Evolutionary conservation across 192 early-diverging fungal genomes (phyloP), one percentile per base, ranked within the genome.

Genomic region (Diversispora epigaea): DNA sequence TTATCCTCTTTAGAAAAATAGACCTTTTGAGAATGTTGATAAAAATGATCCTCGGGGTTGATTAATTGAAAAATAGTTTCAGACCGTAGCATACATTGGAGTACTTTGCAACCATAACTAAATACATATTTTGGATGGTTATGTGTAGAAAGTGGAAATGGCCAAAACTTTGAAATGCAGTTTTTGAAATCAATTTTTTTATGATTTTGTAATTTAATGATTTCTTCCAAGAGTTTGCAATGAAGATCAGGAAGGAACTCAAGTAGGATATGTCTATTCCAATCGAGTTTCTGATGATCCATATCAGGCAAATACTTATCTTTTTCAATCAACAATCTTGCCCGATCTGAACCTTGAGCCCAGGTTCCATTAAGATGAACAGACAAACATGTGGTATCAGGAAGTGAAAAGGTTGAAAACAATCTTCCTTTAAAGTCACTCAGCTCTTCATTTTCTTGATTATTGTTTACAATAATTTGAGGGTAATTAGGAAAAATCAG

Each of bases 291-390:
- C 22, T 10, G 15, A 14, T 46, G 10, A 44, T 65, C 40, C 25
- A 19, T 65, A 43, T 65, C 63, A 11, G 63, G 10, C 10, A 45
- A 25, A 3, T 10, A 4, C 0, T 32, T 32, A 65, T 41, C 63
- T 43, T 65, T 43, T 8, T 41, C 43, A 6, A 65, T 43, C 9
- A 65, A 19, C 4, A 81, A 21, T 3, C 14, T 63, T 39, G 76
- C 71, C 11, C 82, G 72, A 50, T 74, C 70, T 7, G 80, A 79
- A 7, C 62, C 68, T 44, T 77, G 19, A 2, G 76, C 82, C 65
- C 80, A 83, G 0, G 14, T 66, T 4, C 80, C 82, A 64, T 83
- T 80, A 25, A 81, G 44, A 47, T 83, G 80, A n/a, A 83, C 80
- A 9, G 74, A 69, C 10, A 81, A 12, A 4, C 43, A 49, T 4